Conservation (phyloP, 305 asterid genomes). For the Fraxinus greggii region DNA sequence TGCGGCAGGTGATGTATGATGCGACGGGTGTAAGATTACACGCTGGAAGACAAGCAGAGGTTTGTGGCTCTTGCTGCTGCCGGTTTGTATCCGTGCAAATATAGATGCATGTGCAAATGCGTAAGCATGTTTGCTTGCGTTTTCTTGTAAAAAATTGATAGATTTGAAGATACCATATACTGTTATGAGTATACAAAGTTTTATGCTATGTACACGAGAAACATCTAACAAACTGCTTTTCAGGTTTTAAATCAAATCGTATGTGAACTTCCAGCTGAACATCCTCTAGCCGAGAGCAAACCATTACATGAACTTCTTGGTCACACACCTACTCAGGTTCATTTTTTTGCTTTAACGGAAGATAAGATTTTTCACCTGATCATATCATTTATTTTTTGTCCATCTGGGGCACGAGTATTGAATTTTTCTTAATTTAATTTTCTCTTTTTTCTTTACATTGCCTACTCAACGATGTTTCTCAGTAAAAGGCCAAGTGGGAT, state of each 20-base stretch:
- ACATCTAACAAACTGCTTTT: conserved; percentile 22
- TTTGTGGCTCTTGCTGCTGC: conserved; percentile 32
- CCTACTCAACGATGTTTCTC: not conserved
- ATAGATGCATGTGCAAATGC: conserved; percentile 1
- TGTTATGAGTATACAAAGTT: not conserved
- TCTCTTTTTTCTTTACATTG: not conserved
- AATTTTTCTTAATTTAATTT: not conserved
- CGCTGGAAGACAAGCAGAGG: conserved; percentile 99
- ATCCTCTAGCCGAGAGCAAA: conserved; percentile 90
- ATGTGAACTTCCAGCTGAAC: conserved; percentile 91
- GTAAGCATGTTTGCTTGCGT: conserved; percentile 7
- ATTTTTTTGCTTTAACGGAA: conserved; percentile 7
- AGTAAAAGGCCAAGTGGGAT: not conserved
- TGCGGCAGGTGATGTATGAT: conserved; percentile 89
- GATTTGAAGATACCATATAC: not conserved
- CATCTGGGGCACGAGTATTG: not conserved
- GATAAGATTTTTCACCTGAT: not conserved
- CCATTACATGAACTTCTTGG: conserved; percentile 97
- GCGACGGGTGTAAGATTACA: conserved; percentile 95
- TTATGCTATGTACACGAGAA: not conserved
- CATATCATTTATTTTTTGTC: not conserved
- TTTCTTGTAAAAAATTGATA: not conserved
- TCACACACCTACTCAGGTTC: conserved; percentile 95
- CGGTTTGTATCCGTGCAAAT: conserved; percentile 7
- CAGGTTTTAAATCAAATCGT: conserved; percentile 92